Base-by-base conservation (phyloP, 1,284 basidiomycete genomes). In the Ceraceosorus guamensis region DNA sequence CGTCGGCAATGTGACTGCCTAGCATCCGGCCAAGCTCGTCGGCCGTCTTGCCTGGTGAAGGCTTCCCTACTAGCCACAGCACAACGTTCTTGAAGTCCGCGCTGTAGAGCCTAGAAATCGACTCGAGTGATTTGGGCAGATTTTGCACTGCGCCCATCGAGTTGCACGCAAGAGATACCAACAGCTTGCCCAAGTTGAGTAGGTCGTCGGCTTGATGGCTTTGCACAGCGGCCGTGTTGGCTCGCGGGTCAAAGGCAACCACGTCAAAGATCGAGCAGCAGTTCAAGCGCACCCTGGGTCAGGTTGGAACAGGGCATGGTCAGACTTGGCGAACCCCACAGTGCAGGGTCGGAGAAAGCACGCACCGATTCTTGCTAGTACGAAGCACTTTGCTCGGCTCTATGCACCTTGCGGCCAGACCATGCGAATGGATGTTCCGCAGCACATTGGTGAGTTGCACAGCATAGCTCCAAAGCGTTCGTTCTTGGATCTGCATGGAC, bases 401-500 rank as follows among this genome's bases (percentile, higher is more conserved):
- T 44, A 98, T 79, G 77, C 86, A 85, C 50, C 91, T 81, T 32
- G 91, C 83, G 0, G 92, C 88, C 46, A 91, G 79, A 0, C 89
- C 88, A 1, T 82, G 83, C 47, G 85, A 86, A 73, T 98, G 95
- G 0, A 89, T 85, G 33, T 82, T 83, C 76, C 87, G 91, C 75
- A 98, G 83, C 0, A 89, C 91, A 62, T 84, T 86, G 2, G 87
- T 86, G 53, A 98, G 84, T 77, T 99, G 93, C 37, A 90, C 83
- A 51, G 95, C 83, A 72, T 93, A 98, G 14, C 87, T 88, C 93
- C 95, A 99, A 10, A 99, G 76, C 0, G 86, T 84, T n/a, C 85
- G 81, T 77, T 99, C 95, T 0, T 87, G 82, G 33, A 89, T 79
- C 50, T 71, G 75, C 68, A 71, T 71, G 41, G 65, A 61, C 4